These are phyloP conservation scores for Fusarium sp. DNA, from an alignment of 2,329 filamentous ascomycete genomes.

Conservation along the genomic window DNA sequence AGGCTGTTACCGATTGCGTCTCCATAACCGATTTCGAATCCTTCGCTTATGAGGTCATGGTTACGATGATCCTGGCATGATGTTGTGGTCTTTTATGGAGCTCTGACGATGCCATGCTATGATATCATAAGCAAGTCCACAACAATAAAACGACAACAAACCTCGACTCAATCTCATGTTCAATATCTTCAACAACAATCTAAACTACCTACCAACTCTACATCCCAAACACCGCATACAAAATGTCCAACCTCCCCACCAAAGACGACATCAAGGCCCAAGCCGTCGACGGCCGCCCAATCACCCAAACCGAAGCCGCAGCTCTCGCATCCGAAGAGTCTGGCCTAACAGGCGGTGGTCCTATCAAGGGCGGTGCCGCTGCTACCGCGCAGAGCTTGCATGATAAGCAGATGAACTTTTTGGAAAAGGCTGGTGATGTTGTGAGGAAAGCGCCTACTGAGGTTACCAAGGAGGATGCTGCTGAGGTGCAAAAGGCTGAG, in stretches of 20 bases:
- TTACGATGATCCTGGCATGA: background rate
- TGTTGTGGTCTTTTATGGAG: conserved; percentile 18
- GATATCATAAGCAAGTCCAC: background rate
- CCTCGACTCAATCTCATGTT: background rate
- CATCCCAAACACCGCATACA: background rate
- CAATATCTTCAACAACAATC: background rate
- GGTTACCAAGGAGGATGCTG: conserved; percentile 28
- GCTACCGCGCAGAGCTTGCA: conserved; percentile 28
- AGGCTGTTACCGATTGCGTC: too few species aligned
- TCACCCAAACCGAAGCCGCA: conserved; percentile 23
- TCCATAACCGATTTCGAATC: background rate
- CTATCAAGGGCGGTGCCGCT: conserved; percentile 26
- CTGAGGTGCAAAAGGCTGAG: conserved; percentile 29
- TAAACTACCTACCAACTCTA: accelerated
- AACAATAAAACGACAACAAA: background rate
- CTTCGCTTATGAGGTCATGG: conserved; percentile 12
- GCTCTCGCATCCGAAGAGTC: conserved; percentile 25
- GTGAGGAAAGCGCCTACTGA: conserved; percentile 12
- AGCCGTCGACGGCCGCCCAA: conserved; percentile 26
- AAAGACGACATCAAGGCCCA: conserved; percentile 25
- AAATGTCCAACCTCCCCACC: conserved; percentile 14
- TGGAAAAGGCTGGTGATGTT: conserved; percentile 22
- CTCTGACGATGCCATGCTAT: conserved; percentile 1
- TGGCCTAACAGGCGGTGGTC: conserved; percentile 22
- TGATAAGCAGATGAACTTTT: conserved; percentile 23